phyloP scores from a whole-genome alignment of 2,329 filamentous ascomycete genomes.

The Fusarium pilosicola region DNA sequence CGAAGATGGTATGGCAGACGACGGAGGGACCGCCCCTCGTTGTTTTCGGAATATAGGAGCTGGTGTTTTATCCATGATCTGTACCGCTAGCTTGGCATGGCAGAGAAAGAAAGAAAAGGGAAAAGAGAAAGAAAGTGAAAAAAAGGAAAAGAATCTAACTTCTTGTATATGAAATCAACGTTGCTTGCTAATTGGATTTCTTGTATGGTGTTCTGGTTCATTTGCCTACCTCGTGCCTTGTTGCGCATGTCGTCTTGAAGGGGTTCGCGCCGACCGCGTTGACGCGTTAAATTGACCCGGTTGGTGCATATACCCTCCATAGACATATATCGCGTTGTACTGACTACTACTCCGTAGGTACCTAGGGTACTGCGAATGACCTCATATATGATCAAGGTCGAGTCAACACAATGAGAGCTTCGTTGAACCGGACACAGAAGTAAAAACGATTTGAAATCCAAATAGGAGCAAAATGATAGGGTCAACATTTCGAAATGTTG shows the following conservation, averaged over 20 bases:
- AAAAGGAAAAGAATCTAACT: not conserved
- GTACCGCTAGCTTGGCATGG: slow-evolving; percentile 31
- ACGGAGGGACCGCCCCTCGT: slow-evolving; percentile 48
- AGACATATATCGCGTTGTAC: slow-evolving; percentile 28
- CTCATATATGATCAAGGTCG: slow-evolving; percentile 41
- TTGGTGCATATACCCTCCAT: slow-evolving; percentile 43
- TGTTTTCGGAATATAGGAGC: slow-evolving; percentile 52
- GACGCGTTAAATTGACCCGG: slow-evolving; percentile 53
- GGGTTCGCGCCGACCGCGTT: slow-evolving; percentile 45
- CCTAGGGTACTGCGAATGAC: slow-evolving; percentile 38
- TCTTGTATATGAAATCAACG: not conserved
- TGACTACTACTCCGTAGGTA: not conserved
- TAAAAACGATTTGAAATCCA: not conserved
- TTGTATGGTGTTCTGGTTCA: slow-evolving; percentile 14
- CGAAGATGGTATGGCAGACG: slow-evolving; percentile 81
- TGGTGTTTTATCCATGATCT: slow-evolving; percentile 52
- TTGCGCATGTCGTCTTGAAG: not conserved
- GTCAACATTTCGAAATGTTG: slow-evolving; percentile 38
- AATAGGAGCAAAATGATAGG: slow-evolving; percentile 41
- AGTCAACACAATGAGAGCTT: not conserved
- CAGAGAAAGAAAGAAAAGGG: not conserved
- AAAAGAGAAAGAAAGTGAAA: not conserved
- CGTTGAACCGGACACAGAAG: not conserved
- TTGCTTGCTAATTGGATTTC: slow-evolving; percentile 15
- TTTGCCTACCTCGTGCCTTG: not conserved